Conservation (phyloP, 2,329 filamentous ascomycete species). For the Ambrosiella xylebori region DNA sequence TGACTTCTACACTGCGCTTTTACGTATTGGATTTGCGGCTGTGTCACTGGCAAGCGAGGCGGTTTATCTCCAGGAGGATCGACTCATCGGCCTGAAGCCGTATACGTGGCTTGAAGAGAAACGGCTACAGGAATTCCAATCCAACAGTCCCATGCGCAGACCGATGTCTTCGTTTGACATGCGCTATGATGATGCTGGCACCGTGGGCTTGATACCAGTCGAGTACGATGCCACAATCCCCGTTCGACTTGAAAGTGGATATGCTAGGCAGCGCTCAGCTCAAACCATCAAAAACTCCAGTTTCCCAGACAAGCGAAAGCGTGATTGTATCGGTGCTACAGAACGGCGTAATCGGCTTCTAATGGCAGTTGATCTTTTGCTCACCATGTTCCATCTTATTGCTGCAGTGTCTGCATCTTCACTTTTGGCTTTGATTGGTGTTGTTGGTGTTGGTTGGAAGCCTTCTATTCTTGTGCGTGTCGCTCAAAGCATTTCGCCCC, state of each 20-base stretch:
- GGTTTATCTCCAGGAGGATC: conserved; percentile 86
- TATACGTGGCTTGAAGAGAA: conserved; percentile 90
- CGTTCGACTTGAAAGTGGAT: conserved; percentile 33
- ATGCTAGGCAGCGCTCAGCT: conserved; percentile 52
- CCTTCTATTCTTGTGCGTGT: conserved; percentile 32
- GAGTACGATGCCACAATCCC: conserved; percentile 25
- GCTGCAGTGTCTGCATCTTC: conserved; percentile 40
- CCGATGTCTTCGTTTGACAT: conserved; percentile 29
- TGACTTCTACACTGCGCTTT: conserved; percentile 84
- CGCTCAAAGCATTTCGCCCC: conserved; percentile 18
- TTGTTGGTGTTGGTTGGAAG: conserved; percentile 8
- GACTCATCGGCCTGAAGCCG: conserved; percentile 50
- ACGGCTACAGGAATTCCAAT: conserved; percentile 58
- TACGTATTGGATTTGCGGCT: conserved; percentile 72
- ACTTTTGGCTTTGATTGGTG: conserved; percentile 16
- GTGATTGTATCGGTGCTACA: conserved; percentile 57
- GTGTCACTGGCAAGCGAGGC: conserved; percentile 90
- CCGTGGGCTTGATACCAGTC: conserved; percentile 38
- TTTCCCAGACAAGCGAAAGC: conserved; percentile 23
- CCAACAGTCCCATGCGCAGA: conserved; percentile 34
- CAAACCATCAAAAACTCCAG: conserved; percentile 31
- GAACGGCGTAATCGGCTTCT: conserved; percentile 67
- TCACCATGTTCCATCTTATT: conserved; percentile 53
- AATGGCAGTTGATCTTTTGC: conserved; percentile 57
- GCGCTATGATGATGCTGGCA: conserved; percentile 34